Base-by-base conservation (phyloP, 2,329 filamentous ascomycete species). In the Alternaria sp. region DNA sequence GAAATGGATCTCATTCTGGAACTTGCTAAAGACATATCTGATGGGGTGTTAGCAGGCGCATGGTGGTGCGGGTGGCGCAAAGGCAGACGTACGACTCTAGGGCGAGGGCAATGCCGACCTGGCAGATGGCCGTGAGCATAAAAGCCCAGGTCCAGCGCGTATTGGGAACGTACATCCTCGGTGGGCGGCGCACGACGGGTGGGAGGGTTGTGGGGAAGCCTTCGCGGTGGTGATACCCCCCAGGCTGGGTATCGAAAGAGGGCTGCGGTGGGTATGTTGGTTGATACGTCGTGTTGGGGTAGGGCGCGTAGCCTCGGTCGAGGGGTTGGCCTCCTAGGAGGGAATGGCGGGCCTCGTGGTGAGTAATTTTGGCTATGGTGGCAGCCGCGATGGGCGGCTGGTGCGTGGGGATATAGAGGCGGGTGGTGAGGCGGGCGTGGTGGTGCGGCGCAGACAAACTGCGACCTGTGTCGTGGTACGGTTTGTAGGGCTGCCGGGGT, bases 101-200 rank as follows among this genome's bases (percentile, higher is more conserved):
- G 23, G 87, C 90, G 70, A 98, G 86, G 67, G 92, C 92, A 58
- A 96, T 86, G 64, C 91, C 81, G 66, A 93, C 92, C 84, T 99
- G 96, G 61, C 92, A 67, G 49, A 90, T 80, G 36, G 92, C 89
- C 36, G 91, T 86, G 67, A 89, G 79, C 81, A 96, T 88, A 78
- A 98, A 98, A 65, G 89, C 84, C 85, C 93, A 95, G 15, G 94
- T 93, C 95, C 96, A 99, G 75, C 86, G 88, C 61, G 92, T 91
- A 77, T 89, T 92, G 72, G 96, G 90, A 72, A 91, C 88, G 77
- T 93, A 95, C 84, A 94, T 88, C 72, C 76, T 80, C 69, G 66
- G 73, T 5, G 73, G 62, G 54, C 73, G 72, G 58, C 74, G 71
- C 28, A 74, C 73, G 21, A 79, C 76, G 45, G 72, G 79, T 43